Evolutionary conservation across 139 green algal genomes (phyloP).

Genomic region (Mychonastes homosphaera): DNA sequence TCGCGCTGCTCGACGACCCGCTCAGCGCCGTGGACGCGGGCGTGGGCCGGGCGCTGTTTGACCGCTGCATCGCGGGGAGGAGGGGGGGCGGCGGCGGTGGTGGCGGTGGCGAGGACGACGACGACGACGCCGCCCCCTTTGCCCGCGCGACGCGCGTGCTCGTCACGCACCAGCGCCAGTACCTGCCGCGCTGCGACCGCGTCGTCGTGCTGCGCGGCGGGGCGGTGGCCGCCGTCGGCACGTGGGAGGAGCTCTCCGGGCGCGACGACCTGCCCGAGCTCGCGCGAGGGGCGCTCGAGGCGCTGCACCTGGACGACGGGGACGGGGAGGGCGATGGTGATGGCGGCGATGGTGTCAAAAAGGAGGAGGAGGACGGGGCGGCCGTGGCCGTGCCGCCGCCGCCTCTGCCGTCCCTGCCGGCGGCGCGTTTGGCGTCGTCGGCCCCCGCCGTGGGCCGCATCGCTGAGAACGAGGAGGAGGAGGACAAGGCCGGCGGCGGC

Average conservation of each 20-base stretch:
- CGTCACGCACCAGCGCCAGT: slow-evolving; percentile 84
- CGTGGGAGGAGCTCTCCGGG: slow-evolving; percentile 39
- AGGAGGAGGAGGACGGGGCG: background rate
- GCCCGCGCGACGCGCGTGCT: slow-evolving; percentile 57
- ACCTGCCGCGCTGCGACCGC: slow-evolving; percentile 62
- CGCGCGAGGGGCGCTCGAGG: slow-evolving; percentile 19
- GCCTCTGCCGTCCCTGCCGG: background rate
- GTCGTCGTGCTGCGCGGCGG: slow-evolving; percentile 65
- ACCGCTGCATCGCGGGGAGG: background rate
- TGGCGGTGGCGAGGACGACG: background rate
- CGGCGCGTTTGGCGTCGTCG: too few relatives aligned
- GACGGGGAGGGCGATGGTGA: background rate
- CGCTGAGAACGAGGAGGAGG: too few relatives aligned
- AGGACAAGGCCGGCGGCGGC: too few relatives aligned
- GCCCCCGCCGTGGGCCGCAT: too few relatives aligned
- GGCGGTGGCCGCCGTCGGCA: slow-evolving; percentile 32
- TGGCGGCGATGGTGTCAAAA: background rate
- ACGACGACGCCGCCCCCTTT: background rate
- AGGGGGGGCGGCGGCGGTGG: background rate
- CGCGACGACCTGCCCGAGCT: slow-evolving; percentile 35
- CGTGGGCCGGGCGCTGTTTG: slow-evolving; percentile 48
- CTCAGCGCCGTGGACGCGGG: slow-evolving; percentile 70
- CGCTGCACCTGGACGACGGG: background rate
- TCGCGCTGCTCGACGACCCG: slow-evolving; percentile 80
- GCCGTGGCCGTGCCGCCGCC: slow-evolving; percentile 1